Conservation (phyloP, 108 stramenopile species). For the Aurantiochytrium sp. region DNA sequence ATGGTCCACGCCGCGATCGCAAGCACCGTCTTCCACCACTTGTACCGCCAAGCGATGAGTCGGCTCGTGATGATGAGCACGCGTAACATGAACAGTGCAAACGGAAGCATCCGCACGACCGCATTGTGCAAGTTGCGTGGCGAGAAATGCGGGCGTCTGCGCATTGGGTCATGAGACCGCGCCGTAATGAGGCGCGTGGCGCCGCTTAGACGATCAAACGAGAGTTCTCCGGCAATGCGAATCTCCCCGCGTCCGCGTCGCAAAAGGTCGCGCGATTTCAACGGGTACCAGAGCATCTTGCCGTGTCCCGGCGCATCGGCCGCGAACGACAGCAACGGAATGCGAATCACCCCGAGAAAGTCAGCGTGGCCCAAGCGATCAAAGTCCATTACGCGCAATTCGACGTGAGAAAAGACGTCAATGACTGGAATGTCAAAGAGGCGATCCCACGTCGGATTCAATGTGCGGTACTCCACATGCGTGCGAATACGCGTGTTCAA, state of each 20-base stretch:
- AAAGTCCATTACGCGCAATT: background rate
- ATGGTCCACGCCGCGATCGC: background rate
- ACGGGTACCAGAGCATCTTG: background rate
- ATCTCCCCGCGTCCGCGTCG: background rate
- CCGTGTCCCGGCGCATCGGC: background rate
- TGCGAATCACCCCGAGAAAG: background rate
- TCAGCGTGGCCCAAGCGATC: background rate
- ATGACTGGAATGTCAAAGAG: background rate
- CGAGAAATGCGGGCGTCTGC: background rate
- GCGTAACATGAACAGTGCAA: background rate
- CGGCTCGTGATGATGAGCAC: background rate
- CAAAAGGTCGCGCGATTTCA: background rate
- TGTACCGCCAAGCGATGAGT: background rate
- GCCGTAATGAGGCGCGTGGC: background rate
- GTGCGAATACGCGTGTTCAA: background rate
- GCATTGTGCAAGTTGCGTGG: background rate
- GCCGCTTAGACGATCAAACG: background rate
- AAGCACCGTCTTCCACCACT: background rate
- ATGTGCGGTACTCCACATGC: background rate
- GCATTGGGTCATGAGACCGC: background rate
- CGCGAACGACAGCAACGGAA: background rate
- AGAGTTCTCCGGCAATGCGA: background rate
- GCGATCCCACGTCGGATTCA: background rate
- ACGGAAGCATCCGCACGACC: background rate
- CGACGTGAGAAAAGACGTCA: background rate